These are phyloP conservation scores for Diaporthe vaccinii DNA, from an alignment of 2,329 filamentous ascomycete genomes.

Conservation along the genomic window DNA sequence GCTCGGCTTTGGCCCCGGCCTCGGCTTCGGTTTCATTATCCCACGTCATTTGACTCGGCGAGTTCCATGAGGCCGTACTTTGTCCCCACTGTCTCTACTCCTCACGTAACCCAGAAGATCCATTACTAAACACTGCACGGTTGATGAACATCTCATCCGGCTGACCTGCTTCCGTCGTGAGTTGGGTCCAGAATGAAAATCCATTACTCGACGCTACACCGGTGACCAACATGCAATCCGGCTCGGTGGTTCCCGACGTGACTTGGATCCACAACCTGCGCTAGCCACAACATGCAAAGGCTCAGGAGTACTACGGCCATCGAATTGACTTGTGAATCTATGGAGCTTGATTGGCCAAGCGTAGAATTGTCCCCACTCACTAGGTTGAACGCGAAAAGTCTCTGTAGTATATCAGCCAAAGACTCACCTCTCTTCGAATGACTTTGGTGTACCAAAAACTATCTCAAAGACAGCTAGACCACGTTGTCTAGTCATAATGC, in stretches of 20 bases:
- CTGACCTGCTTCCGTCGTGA: neutral
- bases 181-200: neutral
- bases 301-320: neutral
- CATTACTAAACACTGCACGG: neutral
- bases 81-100: neutral
- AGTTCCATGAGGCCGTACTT: neutral
- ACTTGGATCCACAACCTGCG: neutral
- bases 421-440: too few species aligned
- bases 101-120: neutral
- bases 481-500: neutral
- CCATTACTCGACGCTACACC: neutral
- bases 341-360: neutral
- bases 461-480: neutral
- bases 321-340: neutral
- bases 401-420: slow-evolving; percentile 14
- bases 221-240: neutral
- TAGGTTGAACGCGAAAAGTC: slow-evolving; percentile 3
- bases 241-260: neutral
- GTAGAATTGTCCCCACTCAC: neutral
- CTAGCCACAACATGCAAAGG: neutral
- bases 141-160: too few species aligned
- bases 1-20: neutral
- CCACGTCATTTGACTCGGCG: neutral
- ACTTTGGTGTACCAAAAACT: neutral
- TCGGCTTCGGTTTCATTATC: neutral